A percentile compares a stretch with the other conserved stretches of the same genome.
Conservation (phyloP, 164 flowering plant genomes). For the Aristolochia contorta region DNA sequence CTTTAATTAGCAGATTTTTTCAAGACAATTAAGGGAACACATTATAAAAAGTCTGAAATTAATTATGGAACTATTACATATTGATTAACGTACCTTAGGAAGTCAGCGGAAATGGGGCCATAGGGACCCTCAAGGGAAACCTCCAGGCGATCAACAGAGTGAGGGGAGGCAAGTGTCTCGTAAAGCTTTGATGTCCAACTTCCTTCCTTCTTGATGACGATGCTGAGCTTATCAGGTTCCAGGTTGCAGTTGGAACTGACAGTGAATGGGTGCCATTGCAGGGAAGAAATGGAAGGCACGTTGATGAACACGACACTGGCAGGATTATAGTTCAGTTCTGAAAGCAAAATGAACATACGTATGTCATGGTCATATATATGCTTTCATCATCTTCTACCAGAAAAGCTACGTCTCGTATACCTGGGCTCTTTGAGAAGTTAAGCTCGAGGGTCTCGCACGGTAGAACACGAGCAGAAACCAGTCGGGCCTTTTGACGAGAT, state of each 20-base stretch:
- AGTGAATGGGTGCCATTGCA: slow-evolving; percentile 87
- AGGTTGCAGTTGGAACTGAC: slow-evolving; percentile 40
- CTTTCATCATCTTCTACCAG: too few species aligned
- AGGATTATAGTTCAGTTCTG: slow-evolving; percentile 48
- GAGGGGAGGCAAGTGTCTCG: slow-evolving; percentile 38
- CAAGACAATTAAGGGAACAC: too few species aligned
- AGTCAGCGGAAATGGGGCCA: slow-evolving; percentile 58
- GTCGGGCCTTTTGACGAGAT: slow-evolving; percentile 42
- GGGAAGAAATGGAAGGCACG: slow-evolving; percentile 56
- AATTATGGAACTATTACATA: too few species aligned
- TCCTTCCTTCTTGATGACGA: slow-evolving; percentile 48
- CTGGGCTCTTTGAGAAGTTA: slow-evolving; percentile 59
- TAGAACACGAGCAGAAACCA: slow-evolving; percentile 54
- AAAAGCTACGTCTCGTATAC: too few species aligned
- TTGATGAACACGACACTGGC: slow-evolving; percentile 52
- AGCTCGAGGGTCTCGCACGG: slow-evolving; percentile 69
- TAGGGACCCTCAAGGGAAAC: slow-evolving; percentile 86
- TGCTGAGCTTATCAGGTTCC: slow-evolving; percentile 55
- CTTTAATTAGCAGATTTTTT: too few species aligned
- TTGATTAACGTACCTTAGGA: slow-evolving; percentile 34
- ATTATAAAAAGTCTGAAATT: too few species aligned
- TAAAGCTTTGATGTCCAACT: slow-evolving; percentile 61
- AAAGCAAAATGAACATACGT: background rate
- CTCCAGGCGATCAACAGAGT: slow-evolving; percentile 34
- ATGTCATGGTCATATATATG: too few species aligned